These are phyloP conservation scores for Aurinia saxatilis DNA, from an alignment of 345 rosid genomes.

Conservation along the genomic window DNA sequence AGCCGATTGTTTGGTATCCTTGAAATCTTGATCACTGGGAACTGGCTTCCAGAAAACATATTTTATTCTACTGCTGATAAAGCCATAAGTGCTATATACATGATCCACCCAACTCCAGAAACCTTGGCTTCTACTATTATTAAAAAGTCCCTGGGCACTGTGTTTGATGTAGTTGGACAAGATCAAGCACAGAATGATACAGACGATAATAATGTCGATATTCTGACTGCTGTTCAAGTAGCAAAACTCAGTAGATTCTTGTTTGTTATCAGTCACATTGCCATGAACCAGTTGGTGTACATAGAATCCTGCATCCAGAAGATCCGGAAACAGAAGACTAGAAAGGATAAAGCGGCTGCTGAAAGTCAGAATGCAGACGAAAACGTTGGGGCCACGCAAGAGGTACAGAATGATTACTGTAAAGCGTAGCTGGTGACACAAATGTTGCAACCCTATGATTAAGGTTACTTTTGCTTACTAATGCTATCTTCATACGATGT, in stretches of 20 bases:
- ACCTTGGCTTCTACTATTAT: constrained; percentile 57
- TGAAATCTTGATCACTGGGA: constrained; percentile 70
- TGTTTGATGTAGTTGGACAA: constrained; percentile 43
- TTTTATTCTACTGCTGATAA: constrained; percentile 91
- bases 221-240: constrained; percentile 54
- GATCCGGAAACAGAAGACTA: constrained; percentile 77
- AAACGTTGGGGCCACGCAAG: constrained; percentile 13
- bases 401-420: constrained; percentile 9
- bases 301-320: constrained; percentile 81
- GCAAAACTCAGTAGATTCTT: constrained; percentile 76
- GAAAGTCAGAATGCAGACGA: constrained; percentile 34
- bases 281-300: constrained; percentile 92
- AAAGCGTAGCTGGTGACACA: constrained; percentile 2
- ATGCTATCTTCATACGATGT: not conserved
- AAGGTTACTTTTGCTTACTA: not conserved
- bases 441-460: not conserved
- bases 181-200: constrained; percentile 41
- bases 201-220: constrained; percentile 21
- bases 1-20: constrained; percentile 61
- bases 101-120: constrained; percentile 91
- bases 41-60: constrained; percentile 82
- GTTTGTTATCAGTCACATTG: constrained; percentile 77
- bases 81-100: constrained; percentile 76
- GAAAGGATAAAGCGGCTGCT: constrained; percentile 38
- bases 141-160: constrained; percentile 56